Evolutionary conservation across 306 rosid genomes (phyloP).

Genomic region (Pyrus communis): DNA sequence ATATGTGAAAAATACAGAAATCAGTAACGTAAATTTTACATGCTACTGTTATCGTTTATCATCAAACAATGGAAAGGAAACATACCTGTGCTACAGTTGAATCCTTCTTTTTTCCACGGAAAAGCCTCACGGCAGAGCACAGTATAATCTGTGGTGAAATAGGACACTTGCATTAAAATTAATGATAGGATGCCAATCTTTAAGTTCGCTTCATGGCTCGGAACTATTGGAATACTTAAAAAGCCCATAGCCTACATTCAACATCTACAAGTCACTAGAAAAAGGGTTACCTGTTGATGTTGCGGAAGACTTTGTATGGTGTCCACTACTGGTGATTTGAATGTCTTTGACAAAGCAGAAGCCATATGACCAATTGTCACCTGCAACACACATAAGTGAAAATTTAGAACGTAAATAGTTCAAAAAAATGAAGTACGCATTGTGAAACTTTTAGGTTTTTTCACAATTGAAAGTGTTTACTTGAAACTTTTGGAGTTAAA

Average conservation of each 20-base stretch:
- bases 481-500: background rate
- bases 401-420: background rate
- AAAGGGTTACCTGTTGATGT: conserved; percentile 79
- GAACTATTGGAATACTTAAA: background rate
- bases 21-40: background rate
- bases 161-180: background rate
- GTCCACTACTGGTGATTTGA: conserved; percentile 70
- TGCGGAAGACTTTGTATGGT: conserved; percentile 90
- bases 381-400: conserved; percentile 33
- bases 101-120: conserved; percentile 72
- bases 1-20: background rate
- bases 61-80: conserved; percentile 5
- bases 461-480: background rate
- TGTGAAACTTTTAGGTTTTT: background rate
- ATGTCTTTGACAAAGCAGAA: conserved; percentile 75
- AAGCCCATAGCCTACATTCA: background rate
- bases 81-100: conserved; percentile 65
- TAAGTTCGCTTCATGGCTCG: background rate
- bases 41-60: background rate
- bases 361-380: conserved; percentile 86
- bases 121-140: conserved; percentile 71
- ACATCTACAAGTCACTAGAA: background rate
- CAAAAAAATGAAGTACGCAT: background rate
- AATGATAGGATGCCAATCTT: background rate
- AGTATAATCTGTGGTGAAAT: conserved; percentile 51